Conservation (phyloP, 2,329 filamentous ascomycete species). For the Byssochlamys sp. region DNA sequence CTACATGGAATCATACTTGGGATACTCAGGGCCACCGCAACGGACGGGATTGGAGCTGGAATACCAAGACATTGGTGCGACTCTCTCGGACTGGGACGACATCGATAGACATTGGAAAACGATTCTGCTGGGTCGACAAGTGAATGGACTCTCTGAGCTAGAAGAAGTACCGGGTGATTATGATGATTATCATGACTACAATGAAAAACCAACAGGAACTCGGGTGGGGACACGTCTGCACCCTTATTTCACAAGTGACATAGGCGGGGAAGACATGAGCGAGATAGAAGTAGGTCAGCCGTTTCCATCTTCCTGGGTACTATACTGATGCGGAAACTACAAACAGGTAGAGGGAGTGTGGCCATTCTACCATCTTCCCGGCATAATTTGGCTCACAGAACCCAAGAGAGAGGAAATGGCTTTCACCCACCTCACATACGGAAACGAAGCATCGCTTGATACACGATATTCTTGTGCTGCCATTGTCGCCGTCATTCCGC, state of each 20-base stretch:
- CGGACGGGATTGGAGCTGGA: background rate
- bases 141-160: background rate
- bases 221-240: background rate
- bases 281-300: background rate
- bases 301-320: background rate
- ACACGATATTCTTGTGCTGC: slow-evolving; percentile 14
- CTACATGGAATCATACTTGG: background rate
- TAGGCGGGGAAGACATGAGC: background rate
- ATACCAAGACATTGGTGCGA: background rate
- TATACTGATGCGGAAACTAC: background rate
- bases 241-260: background rate
- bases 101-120: slow-evolving; percentile 4
- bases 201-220: background rate
- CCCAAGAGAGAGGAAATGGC: slow-evolving; percentile 13
- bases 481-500: slow-evolving; percentile 16
- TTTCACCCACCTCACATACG: slow-evolving; percentile 12
- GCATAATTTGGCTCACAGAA: slow-evolving; percentile 15
- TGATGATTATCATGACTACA: background rate
- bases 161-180: background rate
- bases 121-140: slow-evolving; percentile 1
- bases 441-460: slow-evolving; percentile 11
- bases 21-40: background rate
- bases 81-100: background rate
- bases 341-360: slow-evolving; percentile 6
- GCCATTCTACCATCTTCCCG: slow-evolving; percentile 5